Conservation (phyloP, 176 grass and related monocot genomes). For the sorghum (Sorghum bicolor) region Sorghum_bicolor_NCBIv3 NC_012879.2:2855501-2856000, state of each 20-base stretch:
- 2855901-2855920: not conserved
- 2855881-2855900: not conserved
- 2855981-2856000: not conserved
- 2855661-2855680: constrained; percentile 29
- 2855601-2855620: constrained; percentile 10
- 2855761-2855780: not conserved
- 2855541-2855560: not conserved
- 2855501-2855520: not conserved
- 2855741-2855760: not conserved
- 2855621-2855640: not conserved
- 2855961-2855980: not conserved
- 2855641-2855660: not conserved
- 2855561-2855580: constrained; percentile 1
- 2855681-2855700: constrained; percentile 20
- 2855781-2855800: not conserved
- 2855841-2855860: not conserved
- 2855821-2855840: not conserved
- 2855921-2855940: not conserved
- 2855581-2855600: not conserved
- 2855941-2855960: constrained; percentile 5
- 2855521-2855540: constrained; percentile 6
- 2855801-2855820: not conserved
- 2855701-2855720: constrained; percentile 25
- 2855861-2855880: not conserved
- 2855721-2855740: not conserved